Percentiles rank a stretch among this genome's conserved stretches.
Evolutionary conservation across 805 yeast species (phyloP).

Genomic region (Wickerhamiella siamensis): DNA sequence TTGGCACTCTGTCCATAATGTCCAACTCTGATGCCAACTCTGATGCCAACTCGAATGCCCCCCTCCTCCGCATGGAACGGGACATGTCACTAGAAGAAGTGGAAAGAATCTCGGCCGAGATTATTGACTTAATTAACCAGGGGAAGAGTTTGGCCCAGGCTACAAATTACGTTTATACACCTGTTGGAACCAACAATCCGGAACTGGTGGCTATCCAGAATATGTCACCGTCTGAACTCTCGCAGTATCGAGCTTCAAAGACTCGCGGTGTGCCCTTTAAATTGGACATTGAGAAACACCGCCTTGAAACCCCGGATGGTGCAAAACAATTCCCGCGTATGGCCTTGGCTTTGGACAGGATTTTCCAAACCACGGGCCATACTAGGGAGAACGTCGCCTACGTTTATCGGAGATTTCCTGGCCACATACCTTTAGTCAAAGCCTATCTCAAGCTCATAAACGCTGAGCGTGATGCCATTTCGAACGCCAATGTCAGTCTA

Average conservation of each 20-base stretch:
- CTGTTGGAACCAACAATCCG: not conserved
- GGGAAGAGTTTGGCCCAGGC: not conserved
- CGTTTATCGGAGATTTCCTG: not conserved
- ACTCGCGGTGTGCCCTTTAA: not conserved
- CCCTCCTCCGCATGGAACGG: conserved; percentile 1
- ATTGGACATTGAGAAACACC: not conserved
- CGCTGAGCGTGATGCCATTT: conserved; percentile 1
- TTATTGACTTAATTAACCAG: not conserved
- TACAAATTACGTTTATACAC: not conserved
- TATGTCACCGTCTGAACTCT: not conserved
- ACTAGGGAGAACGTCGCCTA: conserved; percentile 1
- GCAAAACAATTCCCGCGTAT: conserved; percentile 1
- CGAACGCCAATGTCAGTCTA: not conserved
- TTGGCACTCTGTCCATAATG: too few relatives aligned
- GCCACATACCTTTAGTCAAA: not conserved
- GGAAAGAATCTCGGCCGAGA: not conserved
- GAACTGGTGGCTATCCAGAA: not conserved
- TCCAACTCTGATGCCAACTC: too few relatives aligned
- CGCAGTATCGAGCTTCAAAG: not conserved
- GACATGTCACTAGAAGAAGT: not conserved
- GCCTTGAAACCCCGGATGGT: not conserved
- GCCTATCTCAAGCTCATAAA: not conserved
- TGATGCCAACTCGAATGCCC: too few relatives aligned
- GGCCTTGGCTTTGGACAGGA: not conserved
- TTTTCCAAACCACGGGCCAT: not conserved